phyloP scores from a whole-genome alignment of 2,329 filamentous ascomycete species.

The Didymosphaeria variabile region DNA sequence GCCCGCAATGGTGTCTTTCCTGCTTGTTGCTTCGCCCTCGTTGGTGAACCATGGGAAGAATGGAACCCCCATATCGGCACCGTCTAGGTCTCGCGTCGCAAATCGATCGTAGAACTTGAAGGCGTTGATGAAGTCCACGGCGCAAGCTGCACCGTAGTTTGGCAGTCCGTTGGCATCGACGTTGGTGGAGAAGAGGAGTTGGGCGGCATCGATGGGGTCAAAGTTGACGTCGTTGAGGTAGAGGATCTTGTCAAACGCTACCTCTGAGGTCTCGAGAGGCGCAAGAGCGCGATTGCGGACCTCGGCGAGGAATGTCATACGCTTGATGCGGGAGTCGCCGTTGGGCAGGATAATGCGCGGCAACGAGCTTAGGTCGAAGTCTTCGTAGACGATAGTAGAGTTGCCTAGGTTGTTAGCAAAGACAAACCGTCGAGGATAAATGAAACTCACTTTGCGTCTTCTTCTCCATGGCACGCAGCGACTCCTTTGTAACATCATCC shows the following conservation, averaged over 20 bases:
- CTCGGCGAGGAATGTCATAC: constrained; percentile 77
- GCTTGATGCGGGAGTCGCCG: constrained; percentile 70
- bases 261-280: constrained; percentile 63
- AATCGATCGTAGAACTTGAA: constrained; percentile 79
- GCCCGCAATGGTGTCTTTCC: constrained; percentile 69
- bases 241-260: constrained; percentile 69
- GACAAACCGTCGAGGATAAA: too few species aligned
- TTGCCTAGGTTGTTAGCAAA: constrained; percentile 47
- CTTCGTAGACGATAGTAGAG: constrained; percentile 65
- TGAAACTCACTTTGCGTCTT: constrained; percentile 55
- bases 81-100: constrained; percentile 73
- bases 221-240: constrained; percentile 75
- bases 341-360: constrained; percentile 69
- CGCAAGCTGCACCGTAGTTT: constrained; percentile 73
- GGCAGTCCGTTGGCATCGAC: constrained; percentile 60
- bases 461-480: constrained; percentile 63
- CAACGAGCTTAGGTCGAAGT: constrained; percentile 65
- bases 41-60: constrained; percentile 74
- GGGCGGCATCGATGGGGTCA: constrained; percentile 65
- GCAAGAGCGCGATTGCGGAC: constrained; percentile 75
- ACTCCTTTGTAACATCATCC: constrained; percentile 63
- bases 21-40: constrained; percentile 60
- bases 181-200: constrained; percentile 72
- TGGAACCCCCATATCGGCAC: constrained; percentile 69
- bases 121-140: constrained; percentile 73